Conservation (phyloP, 164 flowering plant genomes). For the Cinnamomum chago region DNA sequence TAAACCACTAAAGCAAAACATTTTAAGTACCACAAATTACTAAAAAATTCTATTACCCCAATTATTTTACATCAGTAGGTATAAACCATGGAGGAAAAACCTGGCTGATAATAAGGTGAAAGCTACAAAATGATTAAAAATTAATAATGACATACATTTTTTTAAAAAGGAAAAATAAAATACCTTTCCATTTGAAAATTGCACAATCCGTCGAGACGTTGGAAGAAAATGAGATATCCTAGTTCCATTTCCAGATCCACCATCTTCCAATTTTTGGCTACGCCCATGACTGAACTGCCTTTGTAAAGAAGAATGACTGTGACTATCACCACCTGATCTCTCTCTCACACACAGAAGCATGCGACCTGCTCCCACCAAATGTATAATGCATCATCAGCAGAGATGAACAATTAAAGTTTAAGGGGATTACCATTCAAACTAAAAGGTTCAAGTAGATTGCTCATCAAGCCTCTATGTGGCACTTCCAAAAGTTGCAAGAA, state of each 20-base stretch:
- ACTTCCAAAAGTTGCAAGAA: background rate
- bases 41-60: too few species aligned
- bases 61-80: background rate
- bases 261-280: slow-evolving; percentile 71
- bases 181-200: slow-evolving; percentile 96
- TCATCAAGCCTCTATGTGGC: background rate
- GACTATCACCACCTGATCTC: slow-evolving; percentile 60
- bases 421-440: too few species aligned
- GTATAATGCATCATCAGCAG: slow-evolving; percentile 8
- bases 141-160: too few species aligned
- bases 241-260: slow-evolving; percentile 70
- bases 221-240: slow-evolving; percentile 91
- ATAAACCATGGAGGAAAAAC: background rate
- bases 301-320: slow-evolving; percentile 78
- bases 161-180: background rate
- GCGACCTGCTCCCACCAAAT: slow-evolving; percentile 52
- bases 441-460: too few species aligned
- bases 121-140: background rate
- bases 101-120: background rate
- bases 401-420: background rate
- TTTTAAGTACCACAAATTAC: background rate
- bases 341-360: slow-evolving; percentile 98
- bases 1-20: background rate
- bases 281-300: slow-evolving; percentile 98
- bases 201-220: slow-evolving; percentile 95